These are phyloP conservation scores for Backusella australiensis DNA, from an alignment of 192 early-diverging fungal genomes.

Conservation along the genomic window DNA sequence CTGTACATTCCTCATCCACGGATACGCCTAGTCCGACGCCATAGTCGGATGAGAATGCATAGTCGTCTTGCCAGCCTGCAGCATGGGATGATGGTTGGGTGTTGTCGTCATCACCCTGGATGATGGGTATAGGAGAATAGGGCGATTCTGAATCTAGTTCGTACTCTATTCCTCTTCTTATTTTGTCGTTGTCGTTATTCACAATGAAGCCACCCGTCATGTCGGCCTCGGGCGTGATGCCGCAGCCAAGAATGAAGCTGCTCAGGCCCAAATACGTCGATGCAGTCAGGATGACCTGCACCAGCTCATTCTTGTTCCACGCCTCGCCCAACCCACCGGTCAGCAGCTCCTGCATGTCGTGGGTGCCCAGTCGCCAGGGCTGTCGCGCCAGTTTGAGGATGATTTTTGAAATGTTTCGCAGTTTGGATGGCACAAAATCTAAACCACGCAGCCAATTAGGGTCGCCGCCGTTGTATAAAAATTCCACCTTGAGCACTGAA, in stretches of 20 bases:
- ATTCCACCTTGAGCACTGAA: conserved; percentile 49
- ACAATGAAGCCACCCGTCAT: conserved; percentile 46
- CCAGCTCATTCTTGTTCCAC: conserved; percentile 54
- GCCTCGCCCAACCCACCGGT: conserved; percentile 28
- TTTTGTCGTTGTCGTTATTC: neutral
- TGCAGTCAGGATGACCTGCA: conserved; percentile 50
- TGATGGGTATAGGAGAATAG: neutral
- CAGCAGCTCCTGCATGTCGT: conserved; percentile 42
- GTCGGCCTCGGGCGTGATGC: conserved; percentile 56
- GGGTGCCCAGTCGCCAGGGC: conserved; percentile 47
- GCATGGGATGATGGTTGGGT: conserved; percentile 11
- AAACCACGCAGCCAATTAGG: conserved; percentile 50
- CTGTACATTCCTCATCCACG: conserved; percentile 7
- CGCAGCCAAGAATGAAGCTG: conserved; percentile 51
- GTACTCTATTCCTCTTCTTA: conserved; percentile 32
- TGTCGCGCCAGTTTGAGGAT: conserved; percentile 49
- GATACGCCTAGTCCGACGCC: neutral
- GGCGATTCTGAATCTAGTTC: conserved; percentile 24
- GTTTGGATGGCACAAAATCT: conserved; percentile 44
- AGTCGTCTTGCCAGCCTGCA: conserved; percentile 22
- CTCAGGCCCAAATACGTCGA: conserved; percentile 51
- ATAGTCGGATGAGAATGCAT: conserved; percentile 2
- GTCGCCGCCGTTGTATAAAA: conserved; percentile 50
- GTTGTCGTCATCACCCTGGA: neutral
- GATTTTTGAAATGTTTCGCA: conserved; percentile 44